Evolutionary conservation across 2,329 filamentous ascomycete species (phyloP).

Genomic region (Trichoderma simmonsii): DNA sequence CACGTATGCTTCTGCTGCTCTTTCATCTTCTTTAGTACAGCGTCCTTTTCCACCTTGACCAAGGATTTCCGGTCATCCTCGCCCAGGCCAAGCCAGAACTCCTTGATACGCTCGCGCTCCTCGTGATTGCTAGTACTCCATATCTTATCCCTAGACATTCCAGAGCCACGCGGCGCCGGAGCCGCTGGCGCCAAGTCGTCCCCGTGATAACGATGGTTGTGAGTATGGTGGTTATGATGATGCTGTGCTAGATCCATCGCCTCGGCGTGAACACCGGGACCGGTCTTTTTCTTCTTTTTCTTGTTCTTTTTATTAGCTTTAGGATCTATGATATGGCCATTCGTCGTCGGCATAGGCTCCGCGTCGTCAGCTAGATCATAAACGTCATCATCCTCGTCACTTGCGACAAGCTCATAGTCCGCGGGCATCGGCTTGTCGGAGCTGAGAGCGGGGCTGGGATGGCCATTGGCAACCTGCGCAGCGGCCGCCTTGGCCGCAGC

Average conservation of each 20-base stretch:
- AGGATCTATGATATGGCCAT: slow-evolving; percentile 31
- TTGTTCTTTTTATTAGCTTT: slow-evolving; percentile 61
- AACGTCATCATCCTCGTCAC: slow-evolving; percentile 51
- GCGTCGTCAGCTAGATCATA: slow-evolving; percentile 35
- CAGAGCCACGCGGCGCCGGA: slow-evolving; percentile 35
- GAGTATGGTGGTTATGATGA: neutral
- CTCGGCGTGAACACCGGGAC: slow-evolving; percentile 24
- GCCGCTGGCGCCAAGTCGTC: slow-evolving; percentile 23
- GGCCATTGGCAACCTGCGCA: slow-evolving; percentile 40
- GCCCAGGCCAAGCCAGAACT: slow-evolving; percentile 93
- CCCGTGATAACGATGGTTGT: neutral
- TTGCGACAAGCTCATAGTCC: slow-evolving; percentile 53
- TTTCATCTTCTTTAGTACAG: slow-evolving; percentile 98
- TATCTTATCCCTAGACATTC: slow-evolving; percentile 75
- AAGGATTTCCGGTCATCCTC: slow-evolving; percentile 93
- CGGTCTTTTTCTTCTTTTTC: slow-evolving; percentile 65
- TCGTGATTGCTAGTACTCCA: slow-evolving; percentile 96
- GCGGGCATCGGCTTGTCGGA: slow-evolving; percentile 28
- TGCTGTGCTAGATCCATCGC: neutral
- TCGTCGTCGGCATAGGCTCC: slow-evolving; percentile 30
- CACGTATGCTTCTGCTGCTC: slow-evolving; percentile 99
- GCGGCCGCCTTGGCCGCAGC: slow-evolving; percentile 66
- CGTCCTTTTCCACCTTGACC: slow-evolving; percentile 98
- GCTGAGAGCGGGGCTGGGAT: slow-evolving; percentile 35
- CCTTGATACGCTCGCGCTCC: slow-evolving; percentile 94